Conservation (phyloP, 345 rosid species). For the Mercurialis annua region DNA sequence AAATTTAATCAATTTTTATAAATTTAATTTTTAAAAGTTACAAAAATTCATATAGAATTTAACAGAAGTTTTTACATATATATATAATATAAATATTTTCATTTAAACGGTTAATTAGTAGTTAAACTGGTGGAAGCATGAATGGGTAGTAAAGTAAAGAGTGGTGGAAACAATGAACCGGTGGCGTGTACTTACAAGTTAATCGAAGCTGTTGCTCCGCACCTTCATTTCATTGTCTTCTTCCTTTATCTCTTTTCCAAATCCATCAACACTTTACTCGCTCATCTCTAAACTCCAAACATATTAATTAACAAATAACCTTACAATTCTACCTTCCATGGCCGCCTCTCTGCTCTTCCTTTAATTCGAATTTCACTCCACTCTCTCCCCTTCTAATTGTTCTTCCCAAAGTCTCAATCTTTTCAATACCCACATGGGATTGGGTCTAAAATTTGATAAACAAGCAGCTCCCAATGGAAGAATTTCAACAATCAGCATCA, state of each 20-base stretch:
- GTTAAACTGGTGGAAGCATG: too few relatives aligned
- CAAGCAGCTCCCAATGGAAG: not conserved
- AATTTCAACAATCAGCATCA: conserved; percentile 27
- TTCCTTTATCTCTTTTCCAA: not conserved
- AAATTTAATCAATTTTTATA: too few relatives aligned
- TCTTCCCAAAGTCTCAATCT: not conserved
- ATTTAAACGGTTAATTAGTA: too few relatives aligned
- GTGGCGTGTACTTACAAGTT: not conserved
- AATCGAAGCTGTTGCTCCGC: not conserved
- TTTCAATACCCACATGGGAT: conserved; percentile 60
- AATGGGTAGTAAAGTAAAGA: too few relatives aligned
- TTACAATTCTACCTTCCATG: not conserved
- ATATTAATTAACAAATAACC: too few relatives aligned
- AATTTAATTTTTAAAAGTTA: too few relatives aligned
- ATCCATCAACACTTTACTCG: not conserved
- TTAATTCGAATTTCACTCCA: conserved; percentile 1
- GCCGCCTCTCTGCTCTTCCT: not conserved
- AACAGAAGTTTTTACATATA: too few relatives aligned
- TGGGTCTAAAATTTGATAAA: conserved; percentile 28
- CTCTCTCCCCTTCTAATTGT: not conserved
- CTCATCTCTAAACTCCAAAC: conserved; percentile 11
- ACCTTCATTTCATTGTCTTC: conserved; percentile 5
- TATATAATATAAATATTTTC: too few relatives aligned
- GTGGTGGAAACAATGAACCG: too few relatives aligned
- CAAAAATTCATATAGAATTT: too few relatives aligned